These are phyloP conservation scores for Dacryopinax spathularia DNA, from an alignment of 768 basidiomycete genomes.

Conservation along the genomic window DNA sequence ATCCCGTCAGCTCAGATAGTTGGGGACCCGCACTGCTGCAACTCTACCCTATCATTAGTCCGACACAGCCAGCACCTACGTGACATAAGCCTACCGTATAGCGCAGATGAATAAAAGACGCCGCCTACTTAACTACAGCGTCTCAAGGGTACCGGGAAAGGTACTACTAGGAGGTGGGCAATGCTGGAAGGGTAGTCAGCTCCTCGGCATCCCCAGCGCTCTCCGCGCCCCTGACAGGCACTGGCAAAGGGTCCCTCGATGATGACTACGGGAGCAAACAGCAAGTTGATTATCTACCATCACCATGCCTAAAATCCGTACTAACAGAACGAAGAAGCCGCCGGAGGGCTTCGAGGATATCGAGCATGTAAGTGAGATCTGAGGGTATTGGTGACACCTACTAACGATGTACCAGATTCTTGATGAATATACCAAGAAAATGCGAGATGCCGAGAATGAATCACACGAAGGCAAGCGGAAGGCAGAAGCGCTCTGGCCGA, in stretches of 20 bases:
- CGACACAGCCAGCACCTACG: too few relatives aligned
- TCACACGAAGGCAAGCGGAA: constrained; percentile 96
- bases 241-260: not conserved
- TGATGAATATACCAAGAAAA: constrained; percentile 97
- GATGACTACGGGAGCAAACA: not conserved
- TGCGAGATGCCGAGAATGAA: constrained; percentile 98
- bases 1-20: too few relatives aligned
- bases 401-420: constrained; percentile 46
- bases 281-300: not conserved
- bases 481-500: constrained; percentile 86
- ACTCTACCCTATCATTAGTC: too few relatives aligned
- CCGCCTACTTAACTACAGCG: too few relatives aligned
- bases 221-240: not conserved
- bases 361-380: constrained; percentile 40
- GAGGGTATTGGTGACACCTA: not conserved
- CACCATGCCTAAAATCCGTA: constrained; percentile 84
- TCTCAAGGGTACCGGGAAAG: too few relatives aligned
- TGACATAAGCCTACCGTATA: too few relatives aligned
- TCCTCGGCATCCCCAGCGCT: not conserved
- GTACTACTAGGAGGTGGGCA: not conserved
- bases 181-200: not conserved
- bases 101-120: too few relatives aligned
- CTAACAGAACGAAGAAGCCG: constrained; percentile 80
- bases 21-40: too few relatives aligned
- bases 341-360: constrained; percentile 96